Evolutionary conservation across 306 rosid genomes (phyloP).

Genomic region (Herpetospermum pedunculosum): DNA sequence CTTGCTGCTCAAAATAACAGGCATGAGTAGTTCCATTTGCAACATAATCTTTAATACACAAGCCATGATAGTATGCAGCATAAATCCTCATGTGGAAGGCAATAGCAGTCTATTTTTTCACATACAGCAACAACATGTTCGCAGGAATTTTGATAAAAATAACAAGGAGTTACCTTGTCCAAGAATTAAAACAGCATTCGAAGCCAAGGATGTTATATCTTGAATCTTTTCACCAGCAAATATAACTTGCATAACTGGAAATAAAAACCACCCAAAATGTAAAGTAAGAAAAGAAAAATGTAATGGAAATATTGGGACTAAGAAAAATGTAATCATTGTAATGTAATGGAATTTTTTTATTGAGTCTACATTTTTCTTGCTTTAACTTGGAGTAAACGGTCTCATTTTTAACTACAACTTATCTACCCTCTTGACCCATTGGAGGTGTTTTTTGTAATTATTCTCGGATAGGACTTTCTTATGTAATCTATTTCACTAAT

Average conservation of each 20-base stretch:
- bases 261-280: neutral
- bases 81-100: neutral
- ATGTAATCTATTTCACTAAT: too few species aligned
- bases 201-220: slow-evolving; percentile 50
- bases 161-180: slow-evolving; percentile 62
- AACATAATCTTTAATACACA: neutral
- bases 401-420: too few species aligned
- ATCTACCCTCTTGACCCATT: too few species aligned
- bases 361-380: too few species aligned
- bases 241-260: slow-evolving; percentile 43
- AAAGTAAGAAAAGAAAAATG: neutral
- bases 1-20: neutral
- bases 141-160: neutral
- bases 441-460: too few species aligned
- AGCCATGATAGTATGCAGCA: neutral
- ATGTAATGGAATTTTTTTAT: too few species aligned
- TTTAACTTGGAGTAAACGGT: too few species aligned
- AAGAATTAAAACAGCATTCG: slow-evolving; percentile 66
- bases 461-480: too few species aligned
- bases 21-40: neutral
- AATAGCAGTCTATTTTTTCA: neutral
- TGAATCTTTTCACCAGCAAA: slow-evolving; percentile 71
- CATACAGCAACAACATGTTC: neutral
- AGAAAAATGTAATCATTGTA: too few species aligned
- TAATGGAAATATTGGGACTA: neutral